Base-by-base conservation (phyloP, 805 yeast species). In the Lachancea thermotolerans region DNA sequence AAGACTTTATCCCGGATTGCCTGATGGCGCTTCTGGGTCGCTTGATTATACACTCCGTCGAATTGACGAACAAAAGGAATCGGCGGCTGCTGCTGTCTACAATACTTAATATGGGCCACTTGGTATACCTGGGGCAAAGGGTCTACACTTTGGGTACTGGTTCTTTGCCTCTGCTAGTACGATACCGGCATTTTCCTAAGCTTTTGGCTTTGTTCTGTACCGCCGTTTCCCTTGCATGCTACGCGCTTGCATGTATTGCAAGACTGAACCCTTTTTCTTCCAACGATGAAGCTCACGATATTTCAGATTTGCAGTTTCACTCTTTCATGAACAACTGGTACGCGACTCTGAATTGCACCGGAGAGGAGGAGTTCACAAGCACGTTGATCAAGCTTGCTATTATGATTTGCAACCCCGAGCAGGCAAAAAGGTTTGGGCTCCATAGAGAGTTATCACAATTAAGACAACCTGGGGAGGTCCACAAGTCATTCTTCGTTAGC, bases 141-240 rank as follows among this genome's bases (percentile, higher is more conserved):
- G 53, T 77, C 2, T 50, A 62, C 28, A 55, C 60, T 7, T 57
- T 67, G 6, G 46, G 46, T 7, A 51, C 78, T 1, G 56, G 67
- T 10, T 62, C 66, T 36, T 71, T 82, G 53, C 91, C 89, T 12
- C 59, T 71, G 7, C 71, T 76, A 4, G 74, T 81, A 25, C 61
- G 77, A 11, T 58, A 79, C 47, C 82, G 88, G 1, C 78, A 79
- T 50, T 60, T 78, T 11, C 95, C 95, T 1, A 90, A 85, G 55
- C 59, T 84, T 15, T 59, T 80, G 33, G 75, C 81, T 0, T 50
- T 79, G 3, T 47, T 57, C 4, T 71, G 83, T 14, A 75, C 80
- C 5, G 11, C 65, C 0, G 54, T 81, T 12, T 82, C 93, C 47
- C 55, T 72, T 0, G 39, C 60, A 0, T 76, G 84, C 4, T 83